Evolutionary conservation across 2,329 filamentous ascomycete species (phyloP), one percentile per base, ranked within the genome.

Genomic region (Apiospora aurea): DNA sequence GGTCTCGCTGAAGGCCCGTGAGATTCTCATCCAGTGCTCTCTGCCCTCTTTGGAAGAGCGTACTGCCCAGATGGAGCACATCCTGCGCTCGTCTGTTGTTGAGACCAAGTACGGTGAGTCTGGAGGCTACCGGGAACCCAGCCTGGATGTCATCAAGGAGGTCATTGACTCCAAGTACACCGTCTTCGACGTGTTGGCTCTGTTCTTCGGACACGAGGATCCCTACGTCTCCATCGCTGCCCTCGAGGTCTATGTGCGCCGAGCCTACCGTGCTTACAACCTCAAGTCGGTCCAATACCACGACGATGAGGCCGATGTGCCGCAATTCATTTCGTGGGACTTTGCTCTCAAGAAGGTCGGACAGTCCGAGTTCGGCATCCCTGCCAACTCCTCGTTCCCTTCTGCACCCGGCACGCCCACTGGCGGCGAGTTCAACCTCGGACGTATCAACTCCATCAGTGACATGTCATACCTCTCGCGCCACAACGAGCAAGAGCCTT

Each of bases 111-210:
- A 99, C 79, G 96, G 96, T 73, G 96, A 99, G 88, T 95, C 94
- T 73, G 95, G 96, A 93, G 96, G 98, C 75, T 96, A 99, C 85
- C 90, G 96, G 76, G 94, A 98, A 83, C 96, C 96, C 67, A 94
- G 93, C 83, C 86, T 97, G 70, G 93, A 97, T 29, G 87, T 97
- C 75, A 92, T 99, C 85, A 97, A 97, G 87, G 96, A 99, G 83
- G 95, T 99, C 44, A 94, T 99, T 70, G 96, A 99, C 83, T 98
- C 96, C 71, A 97, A 97, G 85, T 98, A 97, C 86, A 98, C 96
- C 57, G 96, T 99, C 75, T 97, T 98, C 77, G 96, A 99, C 80
- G 96, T 99, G 24, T 84, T 99, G 76, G 93, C 96, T 10, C 91
- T 94, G 72, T 99, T 99, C 90, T 99, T 99, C 80, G 93, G 92